Conservation (phyloP, 1,284 basidiomycete species). For the Ceratobasidium sp. region DNA sequence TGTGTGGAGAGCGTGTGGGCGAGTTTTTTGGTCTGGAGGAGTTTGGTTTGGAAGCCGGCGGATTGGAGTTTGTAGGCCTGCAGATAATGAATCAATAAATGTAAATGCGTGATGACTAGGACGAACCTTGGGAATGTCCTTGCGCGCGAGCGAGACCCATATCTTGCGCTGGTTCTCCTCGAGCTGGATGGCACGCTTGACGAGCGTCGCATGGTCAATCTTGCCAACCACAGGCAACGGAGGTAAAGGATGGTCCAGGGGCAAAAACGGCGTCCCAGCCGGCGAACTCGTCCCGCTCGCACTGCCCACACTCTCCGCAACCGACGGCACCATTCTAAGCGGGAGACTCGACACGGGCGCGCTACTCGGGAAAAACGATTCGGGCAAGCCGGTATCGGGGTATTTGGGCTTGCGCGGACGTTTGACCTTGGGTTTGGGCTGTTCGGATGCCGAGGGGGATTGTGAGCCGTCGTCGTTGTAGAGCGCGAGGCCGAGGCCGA, state of each 20-base stretch:
- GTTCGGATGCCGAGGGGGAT: conserved; percentile 7
- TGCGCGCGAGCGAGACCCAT: conserved; percentile 85
- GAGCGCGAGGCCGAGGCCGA: conserved; percentile 26
- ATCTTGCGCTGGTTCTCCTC: conserved; percentile 89
- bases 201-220: conserved; percentile 42
- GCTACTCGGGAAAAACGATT: conserved; percentile 21
- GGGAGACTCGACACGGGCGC: conserved; percentile 12
- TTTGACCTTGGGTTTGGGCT: conserved; percentile 35
- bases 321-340: neutral
- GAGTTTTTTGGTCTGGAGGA: conserved; percentile 80
- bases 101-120: conserved; percentile 17
- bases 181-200: conserved; percentile 78
- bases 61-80: conserved; percentile 87
- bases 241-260: conserved; percentile 26
- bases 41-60: conserved; percentile 72
- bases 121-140: conserved; percentile 83
- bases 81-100: conserved; percentile 45
- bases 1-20: conserved; percentile 82
- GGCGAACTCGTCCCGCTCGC: conserved; percentile 29
- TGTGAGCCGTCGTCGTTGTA: conserved; percentile 2
- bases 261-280: conserved; percentile 29
- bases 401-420: conserved; percentile 27
- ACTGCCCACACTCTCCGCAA: conserved; percentile 23
- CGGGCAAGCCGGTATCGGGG: conserved; percentile 25
- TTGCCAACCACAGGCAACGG: conserved; percentile 31